phyloP scores from a whole-genome alignment of 2,329 filamentous ascomycete genomes.

The Ceratocystis destructans region DNA sequence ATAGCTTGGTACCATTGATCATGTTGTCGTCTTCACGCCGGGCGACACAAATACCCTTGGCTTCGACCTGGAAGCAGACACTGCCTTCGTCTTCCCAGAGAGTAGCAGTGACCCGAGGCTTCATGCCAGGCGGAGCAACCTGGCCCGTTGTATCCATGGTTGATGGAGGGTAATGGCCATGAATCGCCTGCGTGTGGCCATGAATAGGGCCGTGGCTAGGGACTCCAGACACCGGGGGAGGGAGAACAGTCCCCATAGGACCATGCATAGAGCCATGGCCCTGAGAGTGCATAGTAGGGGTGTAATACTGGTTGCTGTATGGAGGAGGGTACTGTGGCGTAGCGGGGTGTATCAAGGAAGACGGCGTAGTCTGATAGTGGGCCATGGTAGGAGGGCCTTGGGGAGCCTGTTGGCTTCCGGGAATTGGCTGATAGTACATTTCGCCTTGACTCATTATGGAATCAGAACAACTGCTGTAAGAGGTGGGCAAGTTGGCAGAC shows the following conservation, averaged over 20 bases:
- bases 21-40: slow-evolving; percentile 95
- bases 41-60: slow-evolving; percentile 88
- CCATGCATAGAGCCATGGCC: slow-evolving; percentile 55
- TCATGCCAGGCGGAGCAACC: slow-evolving; percentile 82
- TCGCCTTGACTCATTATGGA: slow-evolving; percentile 74
- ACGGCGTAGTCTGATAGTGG: slow-evolving; percentile 69
- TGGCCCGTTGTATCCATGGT: slow-evolving; percentile 78
- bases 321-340: slow-evolving; percentile 51
- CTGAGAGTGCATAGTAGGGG: slow-evolving; percentile 70
- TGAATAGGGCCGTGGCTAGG: slow-evolving; percentile 28
- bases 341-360: slow-evolving; percentile 59
- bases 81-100: slow-evolving; percentile 98
- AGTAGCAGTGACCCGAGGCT: slow-evolving; percentile 89
- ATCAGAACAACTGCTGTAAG: slow-evolving; percentile 32
- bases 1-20: slow-evolving; percentile 94
- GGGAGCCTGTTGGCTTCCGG: slow-evolving; percentile 60
- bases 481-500: slow-evolving; percentile 32
- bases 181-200: slow-evolving; percentile 43
- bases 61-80: slow-evolving; percentile 94
- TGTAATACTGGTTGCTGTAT: slow-evolving; percentile 60
- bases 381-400: slow-evolving; percentile 47
- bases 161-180: slow-evolving; percentile 43
- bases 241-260: slow-evolving; percentile 58
- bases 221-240: slow-evolving; percentile 39
- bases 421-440: slow-evolving; percentile 79